Evolutionary conservation across 352 stramenopile species (phyloP), one percentile per base, ranked within the genome.

Genomic region (Peronosclerospora sorghi): DNA sequence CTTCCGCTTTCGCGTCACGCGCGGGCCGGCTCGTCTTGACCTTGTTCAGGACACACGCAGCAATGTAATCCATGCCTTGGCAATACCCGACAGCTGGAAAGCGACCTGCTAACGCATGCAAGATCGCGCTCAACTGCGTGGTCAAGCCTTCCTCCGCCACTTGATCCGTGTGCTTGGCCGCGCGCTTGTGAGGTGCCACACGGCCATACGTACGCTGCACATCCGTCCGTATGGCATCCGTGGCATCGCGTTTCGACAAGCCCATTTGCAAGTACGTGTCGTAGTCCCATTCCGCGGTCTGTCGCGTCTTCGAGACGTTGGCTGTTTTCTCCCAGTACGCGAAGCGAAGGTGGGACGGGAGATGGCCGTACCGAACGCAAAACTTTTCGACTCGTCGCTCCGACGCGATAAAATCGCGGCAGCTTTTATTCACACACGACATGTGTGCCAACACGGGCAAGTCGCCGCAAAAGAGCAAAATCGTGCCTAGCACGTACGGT

Each of bases 51-150:
- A 93, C 55, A 17, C 89, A 74, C 10, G 78, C 80, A 10, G 75
- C 73, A 44, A 93, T 84, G 49, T 93, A 93, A 41, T 93, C 80
- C 77, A 93, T 90, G 23, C 80, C 80, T 51, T 93, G 80, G 43
- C 80, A 93, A 47, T 93, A 93, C 4, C 80, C 80, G 7, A 93
- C 80, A 18, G 81, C 70, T 12, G 80, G 80, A 49, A 88, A 93
- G 17, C 76, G 73, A 6, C 77, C 71, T 0, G 77, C 66, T 9
- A 93, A 45, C 4, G 80, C 80, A 32, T 89, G 80, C n/a, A 93
- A 50, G 53, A 93, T 76, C 35, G 75, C 65, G 24, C 72, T 88
- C 24, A 93, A 45, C 49, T 92, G 80, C 8, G 66, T 61, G 20
- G 83, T 84, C 36, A 87, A 51, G 32, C 82, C 73, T 49, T 86